A percentile compares a stretch with the other conserved stretches of the same genome.
phyloP scores from a whole-genome alignment of 2,329 filamentous ascomycete genomes.

The Cladosporium sp. region DNA sequence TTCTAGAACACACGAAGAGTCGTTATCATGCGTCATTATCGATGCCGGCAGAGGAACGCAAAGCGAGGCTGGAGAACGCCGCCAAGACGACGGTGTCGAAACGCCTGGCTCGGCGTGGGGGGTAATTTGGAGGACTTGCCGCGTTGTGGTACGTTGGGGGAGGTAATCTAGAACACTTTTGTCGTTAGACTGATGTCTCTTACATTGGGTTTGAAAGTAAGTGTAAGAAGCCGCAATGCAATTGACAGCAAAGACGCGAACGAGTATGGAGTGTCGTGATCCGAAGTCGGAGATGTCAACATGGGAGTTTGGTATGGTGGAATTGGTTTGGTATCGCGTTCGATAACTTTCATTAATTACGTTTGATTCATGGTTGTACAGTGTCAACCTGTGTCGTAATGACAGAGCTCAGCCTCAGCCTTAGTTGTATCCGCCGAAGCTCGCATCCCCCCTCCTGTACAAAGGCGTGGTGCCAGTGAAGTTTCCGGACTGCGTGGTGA shows the following conservation, averaged over 20 bases:
- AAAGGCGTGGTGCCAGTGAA: constrained; percentile 27
- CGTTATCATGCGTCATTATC: background rate
- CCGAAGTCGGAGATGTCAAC: background rate
- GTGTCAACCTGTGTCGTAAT: background rate
- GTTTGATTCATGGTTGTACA: background rate
- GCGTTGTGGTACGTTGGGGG: background rate
- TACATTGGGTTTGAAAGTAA: background rate
- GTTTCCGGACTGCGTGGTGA: constrained; percentile 30
- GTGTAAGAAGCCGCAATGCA: background rate
- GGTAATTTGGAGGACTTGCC: background rate
- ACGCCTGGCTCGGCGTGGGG: constrained; percentile 18
- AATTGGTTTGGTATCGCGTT: background rate
- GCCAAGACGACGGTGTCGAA: constrained; percentile 11
- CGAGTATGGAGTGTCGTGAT: background rate
- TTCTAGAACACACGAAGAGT: background rate
- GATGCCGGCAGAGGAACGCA: background rate
- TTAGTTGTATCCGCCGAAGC: constrained; percentile 12
- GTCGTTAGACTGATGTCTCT: background rate
- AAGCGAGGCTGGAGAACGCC: constrained; percentile 2
- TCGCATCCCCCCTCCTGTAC: constrained; percentile 14
- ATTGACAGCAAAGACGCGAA: background rate
- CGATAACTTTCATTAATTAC: background rate
- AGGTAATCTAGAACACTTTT: background rate
- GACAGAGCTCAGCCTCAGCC: background rate
- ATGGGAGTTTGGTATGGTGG: background rate